Evolutionary conservation across 1,139 yeast genomes (phyloP), one percentile per base, ranked within the genome.

Genomic region (Geotrichum bryndzae): DNA sequence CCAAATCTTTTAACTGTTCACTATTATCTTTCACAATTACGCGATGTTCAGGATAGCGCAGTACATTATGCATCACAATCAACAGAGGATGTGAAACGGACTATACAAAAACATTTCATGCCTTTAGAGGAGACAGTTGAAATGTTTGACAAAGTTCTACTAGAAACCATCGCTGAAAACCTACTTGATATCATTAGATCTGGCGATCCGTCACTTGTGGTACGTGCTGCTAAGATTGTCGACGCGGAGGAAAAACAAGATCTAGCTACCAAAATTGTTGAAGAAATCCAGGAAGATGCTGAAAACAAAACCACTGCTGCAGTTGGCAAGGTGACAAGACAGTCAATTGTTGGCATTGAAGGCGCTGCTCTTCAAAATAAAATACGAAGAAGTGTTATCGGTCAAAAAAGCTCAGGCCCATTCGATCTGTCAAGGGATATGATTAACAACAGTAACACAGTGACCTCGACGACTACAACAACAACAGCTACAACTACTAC

Each of bases 171-270:
- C 55, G 86, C 86, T 22, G 80, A 79, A 51, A 84, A 84, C 62
- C 68, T 88, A 54, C 84, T 92, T 2, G 96, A 90, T 70, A 80
- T 87, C 7, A 79, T 87, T 1, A 84, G 88, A 65, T 84, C 82
- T 35, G 87, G 85, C 0, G 90, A 92, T 71, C 74, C 76, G 41
- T 84, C 87, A 35, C 77, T 91, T 66, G 85, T 90, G 1, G 86
- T 85, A 54, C 84, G 94, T 61, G 73, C 89, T 56, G 84, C 91
- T 51, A 87, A 89, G 67, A 82, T 95, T 35, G 80, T 95, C 53
- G 96, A 91, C 65, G 81, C 78, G 66, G 99, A 95, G 72, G 88
- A 88, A 66, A 79, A 82, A 51, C 91, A 88, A 69, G 99, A 94
- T 69, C 73, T 85, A 64, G 85, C 86, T 67, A 79, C 85, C 41